Conservation (phyloP, 2,329 filamentous ascomycete genomes). For the Magnaporthiopsis incrustans region DNA sequence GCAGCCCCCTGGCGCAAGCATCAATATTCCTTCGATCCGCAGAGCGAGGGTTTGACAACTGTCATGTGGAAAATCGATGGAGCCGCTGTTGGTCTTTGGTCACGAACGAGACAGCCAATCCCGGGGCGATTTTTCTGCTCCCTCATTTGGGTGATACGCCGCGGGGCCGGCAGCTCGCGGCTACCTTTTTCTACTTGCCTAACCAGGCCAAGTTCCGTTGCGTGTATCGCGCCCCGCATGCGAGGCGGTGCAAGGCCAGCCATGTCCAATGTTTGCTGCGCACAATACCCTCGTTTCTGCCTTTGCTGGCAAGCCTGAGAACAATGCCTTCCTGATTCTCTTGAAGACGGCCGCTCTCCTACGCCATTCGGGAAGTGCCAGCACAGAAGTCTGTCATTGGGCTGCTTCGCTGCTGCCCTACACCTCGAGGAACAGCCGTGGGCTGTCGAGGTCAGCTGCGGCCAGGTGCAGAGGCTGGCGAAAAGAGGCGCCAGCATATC, state of each 20-base stretch:
- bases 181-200: neutral
- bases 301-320: too few relatives aligned
- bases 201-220: neutral
- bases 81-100: neutral
- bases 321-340: too few relatives aligned
- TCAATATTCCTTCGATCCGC: neutral
- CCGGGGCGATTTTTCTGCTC: too few relatives aligned
- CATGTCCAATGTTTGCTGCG: too few relatives aligned
- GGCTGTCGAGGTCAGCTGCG: neutral
- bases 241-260: neutral
- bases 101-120: neutral
- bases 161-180: too few relatives aligned
- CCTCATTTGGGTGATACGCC: neutral
- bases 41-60: neutral
- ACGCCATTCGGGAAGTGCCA: neutral
- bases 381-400: neutral
- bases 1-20: neutral
- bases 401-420: neutral
- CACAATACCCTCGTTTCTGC: too few relatives aligned
- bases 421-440: neutral
- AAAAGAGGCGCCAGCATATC: neutral
- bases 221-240: neutral
- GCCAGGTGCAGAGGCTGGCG: neutral
- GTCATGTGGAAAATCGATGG: neutral
- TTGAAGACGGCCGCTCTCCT: too few relatives aligned